These are phyloP conservation scores for Penicillium sp. DNA, from an alignment of 2,329 filamentous ascomycete genomes.

Conservation along the genomic window DNA sequence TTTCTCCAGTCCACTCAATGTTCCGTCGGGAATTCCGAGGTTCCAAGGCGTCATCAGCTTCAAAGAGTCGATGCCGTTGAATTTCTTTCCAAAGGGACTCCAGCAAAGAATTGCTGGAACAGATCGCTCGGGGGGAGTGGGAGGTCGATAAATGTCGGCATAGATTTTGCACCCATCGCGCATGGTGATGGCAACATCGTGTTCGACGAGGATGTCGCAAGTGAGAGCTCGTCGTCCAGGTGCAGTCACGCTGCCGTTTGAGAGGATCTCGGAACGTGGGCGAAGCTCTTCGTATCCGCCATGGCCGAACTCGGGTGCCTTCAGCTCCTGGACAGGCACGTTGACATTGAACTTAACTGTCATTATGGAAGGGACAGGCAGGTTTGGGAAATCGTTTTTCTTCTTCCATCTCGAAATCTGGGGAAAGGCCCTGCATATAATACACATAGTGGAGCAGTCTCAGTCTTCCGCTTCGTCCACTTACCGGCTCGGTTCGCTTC, in stretches of 20 bases:
- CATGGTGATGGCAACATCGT: slow-evolving; percentile 48
- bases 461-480: not conserved
- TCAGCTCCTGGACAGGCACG: slow-evolving; percentile 7
- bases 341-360: slow-evolving; percentile 13
- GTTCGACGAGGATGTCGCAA: slow-evolving; percentile 47
- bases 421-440: not conserved
- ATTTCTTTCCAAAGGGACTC: slow-evolving; percentile 51
- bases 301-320: slow-evolving; percentile 1
- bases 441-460: not conserved
- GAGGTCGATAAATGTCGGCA: slow-evolving; percentile 49
- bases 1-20: slow-evolving; percentile 39
- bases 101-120: slow-evolving; percentile 48
- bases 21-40: slow-evolving; percentile 36
- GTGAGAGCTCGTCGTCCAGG: slow-evolving; percentile 29
- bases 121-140: slow-evolving; percentile 33
- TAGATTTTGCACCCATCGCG: slow-evolving; percentile 48
- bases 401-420: not conserved
- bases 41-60: slow-evolving; percentile 41
- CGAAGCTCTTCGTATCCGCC: not conserved
- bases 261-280: slow-evolving; percentile 36
- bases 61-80: slow-evolving; percentile 41
- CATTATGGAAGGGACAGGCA: not conserved
- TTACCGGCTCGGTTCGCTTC: slow-evolving; percentile 15
- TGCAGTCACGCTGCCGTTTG: slow-evolving; percentile 39
- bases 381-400: not conserved